Conservation (phyloP, 139 green algal genomes). For the Chloropicon primus region DNA sequence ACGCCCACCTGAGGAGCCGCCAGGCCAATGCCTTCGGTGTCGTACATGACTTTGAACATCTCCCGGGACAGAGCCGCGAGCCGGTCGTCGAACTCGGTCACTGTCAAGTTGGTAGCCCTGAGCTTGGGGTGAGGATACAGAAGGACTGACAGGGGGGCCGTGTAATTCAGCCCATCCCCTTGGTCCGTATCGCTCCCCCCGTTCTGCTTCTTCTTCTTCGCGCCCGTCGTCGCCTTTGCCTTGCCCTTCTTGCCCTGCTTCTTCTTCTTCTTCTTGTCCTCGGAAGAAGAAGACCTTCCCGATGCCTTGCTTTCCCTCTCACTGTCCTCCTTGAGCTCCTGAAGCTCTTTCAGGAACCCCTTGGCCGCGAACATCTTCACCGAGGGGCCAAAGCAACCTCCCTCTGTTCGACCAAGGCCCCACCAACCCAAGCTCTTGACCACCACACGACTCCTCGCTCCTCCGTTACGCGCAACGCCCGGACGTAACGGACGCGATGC, state of each 20-base stretch:
- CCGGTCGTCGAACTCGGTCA: slow-evolving; percentile 60
- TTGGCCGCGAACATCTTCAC: neutral
- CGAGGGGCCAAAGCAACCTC: too few species aligned
- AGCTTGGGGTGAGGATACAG: slow-evolving; percentile 84
- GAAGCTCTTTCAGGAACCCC: slow-evolving; percentile 1
- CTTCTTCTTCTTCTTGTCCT: neutral
- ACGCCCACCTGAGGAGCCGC: slow-evolving; percentile 89
- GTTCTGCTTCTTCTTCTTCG: neutral
- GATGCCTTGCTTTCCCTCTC: neutral
- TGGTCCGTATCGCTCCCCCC: slow-evolving; percentile 11
- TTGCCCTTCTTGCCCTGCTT: slow-evolving; percentile 27
- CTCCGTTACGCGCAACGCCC: too few species aligned
- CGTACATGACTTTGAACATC: slow-evolving; percentile 95
- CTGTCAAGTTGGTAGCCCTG: slow-evolving; percentile 58
- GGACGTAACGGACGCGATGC: too few species aligned
- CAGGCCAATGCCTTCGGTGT: slow-evolving; percentile 90
- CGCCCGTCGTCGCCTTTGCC: slow-evolving; percentile 27
- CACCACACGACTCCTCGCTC: too few species aligned
- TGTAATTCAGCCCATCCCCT: too few species aligned
- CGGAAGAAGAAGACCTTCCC: neutral
- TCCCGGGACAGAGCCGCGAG: slow-evolving; percentile 61
- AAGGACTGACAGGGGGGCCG: slow-evolving; percentile 57
- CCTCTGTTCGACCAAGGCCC: too few species aligned
- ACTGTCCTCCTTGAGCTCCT: neutral
- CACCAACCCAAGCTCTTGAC: too few species aligned